These are phyloP conservation scores for Boletus reticulatus DNA, from an alignment of 768 basidiomycete genomes.

Conservation along the genomic window DNA sequence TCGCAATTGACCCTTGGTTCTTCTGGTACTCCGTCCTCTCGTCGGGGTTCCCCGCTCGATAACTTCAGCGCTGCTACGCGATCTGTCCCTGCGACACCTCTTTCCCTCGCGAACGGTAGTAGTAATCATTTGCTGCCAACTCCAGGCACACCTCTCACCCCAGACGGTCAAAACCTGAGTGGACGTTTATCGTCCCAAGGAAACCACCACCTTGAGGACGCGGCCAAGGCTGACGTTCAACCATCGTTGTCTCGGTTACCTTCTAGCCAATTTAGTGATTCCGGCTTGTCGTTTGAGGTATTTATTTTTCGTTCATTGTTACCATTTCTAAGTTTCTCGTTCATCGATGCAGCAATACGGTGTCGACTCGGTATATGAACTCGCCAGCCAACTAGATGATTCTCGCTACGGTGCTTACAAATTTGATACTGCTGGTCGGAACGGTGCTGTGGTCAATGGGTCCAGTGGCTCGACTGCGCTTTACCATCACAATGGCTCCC, in stretches of 20 bases:
- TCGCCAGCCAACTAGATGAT: conserved; percentile 49
- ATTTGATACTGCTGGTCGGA: conserved; percentile 48
- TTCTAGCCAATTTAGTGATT: conserved; percentile 55
- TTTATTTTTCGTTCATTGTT: conserved; percentile 24
- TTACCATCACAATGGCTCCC: conserved; percentile 74
- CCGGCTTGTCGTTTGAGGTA: conserved; percentile 58
- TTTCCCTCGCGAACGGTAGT: conserved; percentile 49
- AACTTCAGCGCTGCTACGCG: conserved; percentile 60
- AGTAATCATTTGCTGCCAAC: conserved; percentile 56
- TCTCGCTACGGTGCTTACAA: conserved; percentile 58
- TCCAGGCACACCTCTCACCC: conserved; percentile 60
- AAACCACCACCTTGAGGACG: conserved; percentile 47
- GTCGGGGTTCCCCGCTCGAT: conserved; percentile 73
- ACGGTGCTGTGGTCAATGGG: conserved; percentile 33
- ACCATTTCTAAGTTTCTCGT: conserved; percentile 7
- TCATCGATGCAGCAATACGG: conserved; percentile 46
- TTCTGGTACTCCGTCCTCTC: conserved; percentile 48
- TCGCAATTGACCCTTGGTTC: conserved; percentile 44
- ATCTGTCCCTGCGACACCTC: conserved; percentile 82
- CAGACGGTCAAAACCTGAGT: conserved; percentile 56
- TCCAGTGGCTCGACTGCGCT: conserved; percentile 68
- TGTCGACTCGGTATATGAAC: conserved; percentile 49
- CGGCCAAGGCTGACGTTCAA: conserved; percentile 55
- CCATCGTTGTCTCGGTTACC: conserved; percentile 72
- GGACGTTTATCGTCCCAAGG: conserved; percentile 58